Evolutionary conservation across 495 filamentous ascomycete species (phyloP), one percentile per base, ranked within the genome.

Genomic region (Penicillium parvum): DNA sequence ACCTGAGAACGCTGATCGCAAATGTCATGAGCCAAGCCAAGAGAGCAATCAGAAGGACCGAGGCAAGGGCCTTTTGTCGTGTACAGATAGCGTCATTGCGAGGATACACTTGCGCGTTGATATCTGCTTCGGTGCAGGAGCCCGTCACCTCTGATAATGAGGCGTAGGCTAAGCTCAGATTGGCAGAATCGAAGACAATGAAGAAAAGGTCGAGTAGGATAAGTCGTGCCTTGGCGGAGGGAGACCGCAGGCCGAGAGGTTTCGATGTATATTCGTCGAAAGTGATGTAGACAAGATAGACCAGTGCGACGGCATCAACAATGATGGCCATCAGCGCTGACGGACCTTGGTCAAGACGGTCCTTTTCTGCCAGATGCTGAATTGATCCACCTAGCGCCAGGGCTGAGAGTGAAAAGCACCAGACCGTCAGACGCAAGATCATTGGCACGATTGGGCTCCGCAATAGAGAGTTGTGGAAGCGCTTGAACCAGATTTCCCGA

Each of bases 191-290:
- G 63, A 98, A 95, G 19, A 96, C 87, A 50, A 98, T 94, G 61
- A 98, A 98, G 59, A 96, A 78, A 3, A 97, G 74, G 66, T 98
- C 92, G 45, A 96, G 76, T 43, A 98, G 79, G 37, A 96, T 77
- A 22, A 98, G 76, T 15, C 85, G 78, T 52, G 95, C 83, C 58
- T 97, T 97, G 15, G 88, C 82, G 25, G 79, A 82, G 2, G 88
- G 79, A 5, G 80, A 81, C 19, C 92, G 84, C 42, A 98, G 69
- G 4, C 92, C 92, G 22, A 98, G 69, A 3, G 92, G 92, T 57
- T 96, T 94, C 12, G 88, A 83, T 3, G 87, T 90, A 64, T 95
- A 97, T 64, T 98, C 92, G 60, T 98, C 92, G 64, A 83, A 96
- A 2, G 89, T 95, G 62, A 98, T 91, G 62, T 95, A 97, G 37